Percentiles rank a stretch among this genome's conserved stretches.
phyloP scores from a whole-genome alignment of 2,329 filamentous ascomycete genomes.

The Orbilia brochopaga region DNA sequence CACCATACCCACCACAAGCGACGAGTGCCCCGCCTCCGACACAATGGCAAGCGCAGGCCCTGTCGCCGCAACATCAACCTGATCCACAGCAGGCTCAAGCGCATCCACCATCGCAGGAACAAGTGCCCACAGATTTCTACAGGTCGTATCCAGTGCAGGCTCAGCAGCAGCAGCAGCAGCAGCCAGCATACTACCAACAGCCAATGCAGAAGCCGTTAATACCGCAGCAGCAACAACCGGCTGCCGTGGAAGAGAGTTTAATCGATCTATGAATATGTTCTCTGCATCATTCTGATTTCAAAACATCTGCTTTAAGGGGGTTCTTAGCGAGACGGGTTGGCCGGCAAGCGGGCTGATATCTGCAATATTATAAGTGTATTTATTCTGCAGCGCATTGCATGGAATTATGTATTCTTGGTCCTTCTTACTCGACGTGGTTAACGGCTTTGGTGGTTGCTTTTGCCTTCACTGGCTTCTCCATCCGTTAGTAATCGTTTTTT shows the following conservation, averaged over 20 bases:
- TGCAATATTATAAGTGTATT: not conserved
- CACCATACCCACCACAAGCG: slow-evolving; percentile 25
- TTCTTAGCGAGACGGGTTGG: too few species aligned
- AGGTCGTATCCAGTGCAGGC: slow-evolving; percentile 58
- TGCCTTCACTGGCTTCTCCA: too few species aligned
- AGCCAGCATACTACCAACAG: slow-evolving; percentile 33
- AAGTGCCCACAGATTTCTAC: slow-evolving; percentile 49
- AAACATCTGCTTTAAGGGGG: too few species aligned
- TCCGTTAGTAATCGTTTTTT: too few species aligned
- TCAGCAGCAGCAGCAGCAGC: slow-evolving; percentile 56
- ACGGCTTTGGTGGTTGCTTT: not conserved
- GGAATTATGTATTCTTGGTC: not conserved
- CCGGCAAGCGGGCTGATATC: too few species aligned
- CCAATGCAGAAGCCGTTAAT: slow-evolving; percentile 20
- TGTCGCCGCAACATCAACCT: slow-evolving; percentile 57
- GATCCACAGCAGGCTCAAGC: slow-evolving; percentile 58
- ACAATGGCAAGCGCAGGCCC: slow-evolving; percentile 43
- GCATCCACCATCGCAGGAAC: slow-evolving; percentile 52
- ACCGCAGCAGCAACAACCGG: slow-evolving; percentile 27
- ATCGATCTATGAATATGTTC: slow-evolving; percentile 71
- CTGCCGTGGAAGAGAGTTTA: slow-evolving; percentile 73
- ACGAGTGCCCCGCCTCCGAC: slow-evolving; percentile 8
- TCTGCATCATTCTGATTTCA: not conserved
- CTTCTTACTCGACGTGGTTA: not conserved
- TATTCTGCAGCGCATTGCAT: not conserved